A percentile compares a stretch with the other conserved stretches of the same genome.
These are phyloP conservation scores for Fusarium euwallaceae DNA, from an alignment of 2,329 filamentous ascomycete species.

Conservation along the genomic window DNA sequence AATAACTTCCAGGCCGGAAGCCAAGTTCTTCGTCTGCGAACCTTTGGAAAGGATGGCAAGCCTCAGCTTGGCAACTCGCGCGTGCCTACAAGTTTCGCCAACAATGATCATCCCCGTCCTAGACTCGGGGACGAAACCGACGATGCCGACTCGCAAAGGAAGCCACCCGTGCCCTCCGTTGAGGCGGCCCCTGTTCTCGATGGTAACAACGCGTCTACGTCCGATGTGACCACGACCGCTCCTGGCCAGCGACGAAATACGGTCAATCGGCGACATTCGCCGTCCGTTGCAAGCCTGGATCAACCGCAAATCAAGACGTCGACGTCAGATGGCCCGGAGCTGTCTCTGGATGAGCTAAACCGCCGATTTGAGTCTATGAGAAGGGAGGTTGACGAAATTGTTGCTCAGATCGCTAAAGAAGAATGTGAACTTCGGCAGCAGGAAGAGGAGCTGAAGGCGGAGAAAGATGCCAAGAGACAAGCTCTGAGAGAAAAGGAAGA, in stretches of 20 bases:
- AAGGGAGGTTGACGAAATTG: conserved; percentile 84
- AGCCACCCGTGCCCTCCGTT: conserved; percentile 65
- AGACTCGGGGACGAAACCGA: conserved; percentile 60
- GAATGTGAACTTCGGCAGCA: conserved; percentile 77
- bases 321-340: conserved; percentile 67
- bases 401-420: conserved; percentile 77
- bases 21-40: conserved; percentile 85
- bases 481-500: conserved; percentile 91
- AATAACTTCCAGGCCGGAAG: conserved; percentile 95
- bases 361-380: conserved; percentile 84
- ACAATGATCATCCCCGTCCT: conserved; percentile 62
- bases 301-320: conserved; percentile 61
- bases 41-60: conserved; percentile 74
- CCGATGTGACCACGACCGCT: conserved; percentile 70
- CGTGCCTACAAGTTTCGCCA: conserved; percentile 67
- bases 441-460: conserved; percentile 77
- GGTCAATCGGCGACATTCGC: conserved; percentile 81
- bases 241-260: conserved; percentile 63
- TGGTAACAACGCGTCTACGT: conserved; percentile 69
- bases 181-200: conserved; percentile 75
- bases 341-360: conserved; percentile 82
- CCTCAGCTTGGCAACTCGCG: conserved; percentile 70
- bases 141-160: conserved; percentile 60
- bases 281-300: conserved; percentile 72
- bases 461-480: conserved; percentile 83